These are phyloP conservation scores for Pseudogymnoascus sp. DNA, from an alignment of 2,329 filamentous ascomycete genomes.

Conservation along the genomic window DNA sequence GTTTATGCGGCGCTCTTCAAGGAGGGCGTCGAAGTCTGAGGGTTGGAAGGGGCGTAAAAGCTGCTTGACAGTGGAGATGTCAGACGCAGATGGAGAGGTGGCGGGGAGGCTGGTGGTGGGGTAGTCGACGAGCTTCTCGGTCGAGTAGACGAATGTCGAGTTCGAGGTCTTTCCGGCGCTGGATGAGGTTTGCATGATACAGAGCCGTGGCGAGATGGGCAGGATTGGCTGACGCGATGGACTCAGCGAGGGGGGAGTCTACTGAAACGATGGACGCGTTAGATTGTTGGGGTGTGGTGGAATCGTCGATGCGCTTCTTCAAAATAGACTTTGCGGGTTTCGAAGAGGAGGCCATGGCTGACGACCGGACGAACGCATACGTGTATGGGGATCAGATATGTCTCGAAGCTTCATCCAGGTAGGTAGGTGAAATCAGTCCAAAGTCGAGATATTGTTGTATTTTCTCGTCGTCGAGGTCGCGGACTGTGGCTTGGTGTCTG, in stretches of 20 bases:
- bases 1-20: slow-evolving; percentile 82
- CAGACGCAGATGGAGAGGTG: slow-evolving; percentile 47
- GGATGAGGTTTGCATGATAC: slow-evolving; percentile 74
- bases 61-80: slow-evolving; percentile 58
- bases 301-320: slow-evolving; percentile 48
- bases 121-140: slow-evolving; percentile 46
- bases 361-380: slow-evolving; percentile 1
- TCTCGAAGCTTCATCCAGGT: background rate
- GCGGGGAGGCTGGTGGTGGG: slow-evolving; percentile 40
- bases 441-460: background rate
- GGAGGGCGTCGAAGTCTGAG: slow-evolving; percentile 79
- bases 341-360: slow-evolving; percentile 22
- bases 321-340: slow-evolving; percentile 49
- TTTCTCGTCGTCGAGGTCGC: background rate
- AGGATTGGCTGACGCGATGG: slow-evolving; percentile 42
- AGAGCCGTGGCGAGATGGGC: slow-evolving; percentile 49
- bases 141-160: slow-evolving; percentile 66
- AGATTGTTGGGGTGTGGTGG: slow-evolving; percentile 25
- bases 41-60: slow-evolving; percentile 72
- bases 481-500: background rate
- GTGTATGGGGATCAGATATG: background rate
- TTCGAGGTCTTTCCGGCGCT: slow-evolving; percentile 75
- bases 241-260: slow-evolving; percentile 36
- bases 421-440: background rate
- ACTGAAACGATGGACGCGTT: slow-evolving; percentile 27